Evolutionary conservation across 371 early-diverging fungal genomes (phyloP).

Genomic region (Apophysomyces ossiformis): DNA sequence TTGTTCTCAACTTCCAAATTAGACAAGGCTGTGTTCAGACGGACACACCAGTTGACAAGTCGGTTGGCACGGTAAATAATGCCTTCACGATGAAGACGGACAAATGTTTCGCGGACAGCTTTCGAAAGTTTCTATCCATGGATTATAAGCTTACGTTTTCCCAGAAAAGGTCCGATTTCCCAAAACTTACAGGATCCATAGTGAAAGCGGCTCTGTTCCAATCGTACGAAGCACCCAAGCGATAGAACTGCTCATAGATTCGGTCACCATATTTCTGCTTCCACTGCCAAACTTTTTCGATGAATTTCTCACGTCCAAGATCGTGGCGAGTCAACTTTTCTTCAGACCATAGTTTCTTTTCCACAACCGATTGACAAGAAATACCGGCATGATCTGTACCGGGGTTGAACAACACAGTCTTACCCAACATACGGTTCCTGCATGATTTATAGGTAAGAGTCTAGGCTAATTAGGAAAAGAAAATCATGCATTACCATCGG

Average conservation of each 20-base stretch:
- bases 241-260: slow-evolving; percentile 93
- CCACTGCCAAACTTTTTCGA: slow-evolving; percentile 97
- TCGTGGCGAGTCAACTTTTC: slow-evolving; percentile 87
- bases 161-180: not conserved
- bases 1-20: slow-evolving; percentile 98
- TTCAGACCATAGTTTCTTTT: slow-evolving; percentile 92
- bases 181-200: slow-evolving; percentile 79
- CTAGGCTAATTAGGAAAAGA: not conserved
- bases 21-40: slow-evolving; percentile 96
- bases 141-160: not conserved
- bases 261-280: slow-evolving; percentile 88
- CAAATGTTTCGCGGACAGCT: slow-evolving; percentile 97
- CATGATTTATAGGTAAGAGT: not conserved
- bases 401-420: slow-evolving; percentile 96
- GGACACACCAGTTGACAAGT: slow-evolving; percentile 99
- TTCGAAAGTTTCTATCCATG: slow-evolving; percentile 60
- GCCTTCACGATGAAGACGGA: slow-evolving; percentile 95
- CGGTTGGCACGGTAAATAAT: slow-evolving; percentile 97
- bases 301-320: slow-evolving; percentile 93
- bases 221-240: slow-evolving; percentile 96
- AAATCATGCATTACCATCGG: slow-evolving; percentile 74
- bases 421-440: slow-evolving; percentile 97
- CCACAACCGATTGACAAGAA: slow-evolving; percentile 98
- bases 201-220: slow-evolving; percentile 97
- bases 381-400: slow-evolving; percentile 99